phyloP scores from a whole-genome alignment of 2,329 filamentous ascomycete species.

The Capronia coronata region DNA sequence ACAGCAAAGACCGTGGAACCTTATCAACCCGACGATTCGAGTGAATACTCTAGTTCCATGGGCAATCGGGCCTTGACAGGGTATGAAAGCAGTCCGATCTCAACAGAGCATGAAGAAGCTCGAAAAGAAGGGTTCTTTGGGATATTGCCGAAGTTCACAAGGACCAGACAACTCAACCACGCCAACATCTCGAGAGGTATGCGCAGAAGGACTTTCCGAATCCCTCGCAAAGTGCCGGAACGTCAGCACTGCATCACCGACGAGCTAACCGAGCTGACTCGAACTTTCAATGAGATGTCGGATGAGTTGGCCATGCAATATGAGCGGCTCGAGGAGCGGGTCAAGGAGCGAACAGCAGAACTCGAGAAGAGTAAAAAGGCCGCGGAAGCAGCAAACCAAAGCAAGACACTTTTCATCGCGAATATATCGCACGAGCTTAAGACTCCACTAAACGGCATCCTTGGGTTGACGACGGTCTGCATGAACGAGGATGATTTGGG shows the following conservation, averaged over 20 bases:
- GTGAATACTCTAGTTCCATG: slow-evolving; percentile 36
- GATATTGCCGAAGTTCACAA: slow-evolving; percentile 17
- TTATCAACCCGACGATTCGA: slow-evolving; percentile 32
- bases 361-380: slow-evolving; percentile 85
- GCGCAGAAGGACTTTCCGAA: slow-evolving; percentile 56
- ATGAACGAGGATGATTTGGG: slow-evolving; percentile 81
- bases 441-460: slow-evolving; percentile 88
- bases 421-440: slow-evolving; percentile 86
- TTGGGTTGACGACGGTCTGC: slow-evolving; percentile 88
- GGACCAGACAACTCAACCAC: slow-evolving; percentile 11
- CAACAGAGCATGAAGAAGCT: slow-evolving; percentile 37
- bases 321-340: slow-evolving; percentile 73
- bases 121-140: slow-evolving; percentile 30
- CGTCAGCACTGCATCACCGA: slow-evolving; percentile 71
- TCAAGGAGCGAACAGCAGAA: slow-evolving; percentile 73
- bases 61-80: slow-evolving; percentile 33
- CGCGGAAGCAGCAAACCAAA: slow-evolving; percentile 90
- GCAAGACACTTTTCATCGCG: slow-evolving; percentile 94
- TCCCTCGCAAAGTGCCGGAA: slow-evolving; percentile 74
- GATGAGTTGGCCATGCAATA: slow-evolving; percentile 86
- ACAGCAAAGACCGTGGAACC: slow-evolving; percentile 67
- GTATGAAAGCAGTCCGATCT: slow-evolving; percentile 46
- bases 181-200: slow-evolving; percentile 20
- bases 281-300: slow-evolving; percentile 88
- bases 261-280: slow-evolving; percentile 74